Percentiles rank a stretch among this genome's conserved stretches.
Conservation (phyloP, 495 filamentous ascomycete species). For the Trichoderma virens region DNA sequence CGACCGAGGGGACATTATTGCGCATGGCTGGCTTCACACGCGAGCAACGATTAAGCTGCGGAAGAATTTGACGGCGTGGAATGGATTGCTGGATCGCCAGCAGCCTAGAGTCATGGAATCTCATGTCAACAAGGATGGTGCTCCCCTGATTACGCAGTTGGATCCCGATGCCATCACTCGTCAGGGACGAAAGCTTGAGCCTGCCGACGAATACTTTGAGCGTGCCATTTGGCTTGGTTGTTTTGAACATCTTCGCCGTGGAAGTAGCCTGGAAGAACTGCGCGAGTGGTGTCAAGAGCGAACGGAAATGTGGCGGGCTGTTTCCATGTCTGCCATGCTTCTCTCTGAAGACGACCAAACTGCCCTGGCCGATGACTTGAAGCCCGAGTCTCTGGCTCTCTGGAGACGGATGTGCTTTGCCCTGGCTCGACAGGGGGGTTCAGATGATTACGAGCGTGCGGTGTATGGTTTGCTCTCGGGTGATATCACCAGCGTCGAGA, state of each 20-base stretch:
- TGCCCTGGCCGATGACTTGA: conserved; percentile 32
- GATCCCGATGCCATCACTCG: conserved; percentile 85
- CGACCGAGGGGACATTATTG: conserved; percentile 58
- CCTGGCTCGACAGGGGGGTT: conserved; percentile 57
- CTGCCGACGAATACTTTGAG: conserved; percentile 78
- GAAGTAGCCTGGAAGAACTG: conserved; percentile 61
- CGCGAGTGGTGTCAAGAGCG: conserved; percentile 72
- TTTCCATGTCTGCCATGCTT: conserved; percentile 51
- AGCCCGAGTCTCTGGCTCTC: conserved; percentile 40
- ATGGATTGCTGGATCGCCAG: conserved; percentile 55
- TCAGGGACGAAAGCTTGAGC: conserved; percentile 64
- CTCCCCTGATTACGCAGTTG: conserved; percentile 70
- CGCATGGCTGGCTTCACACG: conserved; percentile 87
- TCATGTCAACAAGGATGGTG: conserved; percentile 46
- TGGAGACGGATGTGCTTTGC: conserved; percentile 82
- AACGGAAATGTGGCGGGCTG: conserved; percentile 78
- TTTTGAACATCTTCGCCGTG: conserved; percentile 81
- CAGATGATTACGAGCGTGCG: conserved; percentile 72
- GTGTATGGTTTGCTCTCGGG: conserved; percentile 86
- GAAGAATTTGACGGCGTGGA: conserved; percentile 65
- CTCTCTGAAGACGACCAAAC: conserved; percentile 36
- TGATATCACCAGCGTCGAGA: conserved; percentile 65
- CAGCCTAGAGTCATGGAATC: conserved; percentile 46
- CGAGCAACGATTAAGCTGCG: conserved; percentile 81
- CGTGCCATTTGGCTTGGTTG: conserved; percentile 78